Conservation (phyloP, 495 filamentous ascomycete species). For the Penicillium salamii region DNA sequence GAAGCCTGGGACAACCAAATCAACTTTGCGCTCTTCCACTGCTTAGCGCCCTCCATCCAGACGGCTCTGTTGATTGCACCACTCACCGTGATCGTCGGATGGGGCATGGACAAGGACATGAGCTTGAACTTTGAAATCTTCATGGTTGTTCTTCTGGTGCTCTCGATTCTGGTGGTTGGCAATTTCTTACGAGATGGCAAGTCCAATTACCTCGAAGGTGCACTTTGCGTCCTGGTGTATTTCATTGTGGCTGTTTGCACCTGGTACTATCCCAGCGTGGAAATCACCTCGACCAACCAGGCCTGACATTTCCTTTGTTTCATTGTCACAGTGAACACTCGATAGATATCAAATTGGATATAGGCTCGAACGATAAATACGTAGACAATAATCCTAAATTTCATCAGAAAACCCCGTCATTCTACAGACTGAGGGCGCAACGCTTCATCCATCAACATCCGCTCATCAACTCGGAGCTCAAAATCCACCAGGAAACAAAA, state of each 20-base stretch:
- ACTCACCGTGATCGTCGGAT: slow-evolving; percentile 78
- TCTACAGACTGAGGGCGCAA: slow-evolving; percentile 1
- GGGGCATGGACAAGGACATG: slow-evolving; percentile 71
- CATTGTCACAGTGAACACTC: too few species aligned
- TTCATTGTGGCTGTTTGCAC: slow-evolving; percentile 53
- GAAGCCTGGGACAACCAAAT: slow-evolving; percentile 71
- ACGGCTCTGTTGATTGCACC: slow-evolving; percentile 88
- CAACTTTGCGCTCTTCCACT: slow-evolving; percentile 88
- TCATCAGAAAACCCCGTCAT: too few species aligned
- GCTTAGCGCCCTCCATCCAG: slow-evolving; percentile 84
- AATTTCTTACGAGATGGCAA: slow-evolving; percentile 79
- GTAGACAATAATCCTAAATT: too few species aligned
- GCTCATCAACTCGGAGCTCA: slow-evolving; percentile 68
- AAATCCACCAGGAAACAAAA: slow-evolving; percentile 86
- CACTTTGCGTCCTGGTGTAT: slow-evolving; percentile 64
- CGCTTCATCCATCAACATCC: slow-evolving; percentile 53
- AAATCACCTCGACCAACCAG: slow-evolving; percentile 23
- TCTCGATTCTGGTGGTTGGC: slow-evolving; percentile 82
- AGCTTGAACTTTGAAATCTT: slow-evolving; percentile 85
- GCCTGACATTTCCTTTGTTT: slow-evolving; percentile 3
- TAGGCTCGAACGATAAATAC: too few species aligned
- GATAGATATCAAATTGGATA: too few species aligned
- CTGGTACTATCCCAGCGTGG: slow-evolving; percentile 48
- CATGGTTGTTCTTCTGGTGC: slow-evolving; percentile 80
- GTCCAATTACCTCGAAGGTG: slow-evolving; percentile 77